Evolutionary conservation across 495 filamentous ascomycete genomes (phyloP), one percentile per base, ranked within the genome.

Genomic region (Penicillium fimorum): DNA sequence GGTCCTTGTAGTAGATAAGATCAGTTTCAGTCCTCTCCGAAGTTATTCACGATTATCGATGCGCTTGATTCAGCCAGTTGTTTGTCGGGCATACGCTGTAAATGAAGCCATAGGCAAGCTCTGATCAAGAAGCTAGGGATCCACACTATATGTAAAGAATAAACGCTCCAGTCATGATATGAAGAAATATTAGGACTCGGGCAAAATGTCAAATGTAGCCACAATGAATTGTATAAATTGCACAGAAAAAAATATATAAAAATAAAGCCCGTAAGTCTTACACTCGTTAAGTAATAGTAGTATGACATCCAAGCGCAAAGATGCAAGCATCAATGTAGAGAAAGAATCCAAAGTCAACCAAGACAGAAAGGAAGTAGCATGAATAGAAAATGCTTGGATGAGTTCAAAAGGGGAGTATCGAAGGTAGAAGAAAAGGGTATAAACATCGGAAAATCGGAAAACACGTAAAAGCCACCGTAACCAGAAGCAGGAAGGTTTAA

Each of bases 371-470:
- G 53, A 49, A 49, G 41, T 41, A 29, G 38, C 49, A 42, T 51
- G 33, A 33, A 54, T 12, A 51, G 8, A 57, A 40, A 56, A 50
- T 50, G 18, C 60, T 54, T 54, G 55, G 63, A 54, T 55, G 63
- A 53, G 13, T 51, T 53, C 46, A 63, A 60, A 46, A 41, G 42
- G 46, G 37, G 32, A 25, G 11, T 41, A 58, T 47, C 15, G 45
- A 61, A 55, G 12, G 33, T 44, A 53, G 43, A 60, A 51, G 32
- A 60, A 57, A 65, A 59, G 67, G 67, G 67, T 68, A 70, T 70
- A 66, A 54, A 55, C 57, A 63, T 68, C 57, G 57, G 57, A 53
- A 63, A 60, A 50, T 67, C 62, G 58, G 62, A 55, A 42, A 57
- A 60, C 58, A 61, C 64, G 50, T 67, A 50, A 67, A 57, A 53